Evolutionary conservation across 345 rosid species (phyloP), one percentile per base, ranked within the genome.

Genomic region (Rhodamnia argentea): DNA sequence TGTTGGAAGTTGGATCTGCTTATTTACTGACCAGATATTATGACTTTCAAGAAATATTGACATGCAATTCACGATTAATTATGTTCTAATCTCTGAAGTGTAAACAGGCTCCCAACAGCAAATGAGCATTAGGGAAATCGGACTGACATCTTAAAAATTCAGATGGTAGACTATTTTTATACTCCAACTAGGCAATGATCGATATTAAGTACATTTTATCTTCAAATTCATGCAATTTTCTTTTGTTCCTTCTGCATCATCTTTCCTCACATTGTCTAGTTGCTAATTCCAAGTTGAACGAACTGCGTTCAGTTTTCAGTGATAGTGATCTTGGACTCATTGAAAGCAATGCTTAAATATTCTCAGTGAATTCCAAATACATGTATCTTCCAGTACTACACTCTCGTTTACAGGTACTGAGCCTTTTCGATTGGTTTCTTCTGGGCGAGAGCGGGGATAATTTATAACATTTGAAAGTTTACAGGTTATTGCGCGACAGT

Each of bases 31-130:
- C 27, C 6, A 24, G 62, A 57, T 56, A 56, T 8, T 56, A 22
- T 1, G 9, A 7, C 26, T 10, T 23, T 9, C 5, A 56, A 56
- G 59, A 56, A 23, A 56, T 3, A 7, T 56, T 56, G 59, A 56
- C 9, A 56, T 5, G 37, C 9, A 3, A 4, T 13, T 52, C 54
- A 13, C 18, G 6, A 13, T 59, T 13, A 59, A 6, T 59, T 12
- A 0, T n/a, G 70, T 1, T 59, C 32, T 59, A 2, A 2, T 59
- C 8, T n/a, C 70, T 59, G 18, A 59, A 13, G 70, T 59, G 70
- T 59, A 2, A 2, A 13, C 0, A n/a, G 1, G 18, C 0, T 59
- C 18, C 10, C 8, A n/a, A 13, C 18, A 13, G 70, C 32, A 60
- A 60, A 1, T n/a, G 70, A 59, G 70, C 70, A n/a, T 13, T 13